phyloP scores from a whole-genome alignment of 2,329 filamentous ascomycete genomes.

The Westerdykella aurantiaca region DNA sequence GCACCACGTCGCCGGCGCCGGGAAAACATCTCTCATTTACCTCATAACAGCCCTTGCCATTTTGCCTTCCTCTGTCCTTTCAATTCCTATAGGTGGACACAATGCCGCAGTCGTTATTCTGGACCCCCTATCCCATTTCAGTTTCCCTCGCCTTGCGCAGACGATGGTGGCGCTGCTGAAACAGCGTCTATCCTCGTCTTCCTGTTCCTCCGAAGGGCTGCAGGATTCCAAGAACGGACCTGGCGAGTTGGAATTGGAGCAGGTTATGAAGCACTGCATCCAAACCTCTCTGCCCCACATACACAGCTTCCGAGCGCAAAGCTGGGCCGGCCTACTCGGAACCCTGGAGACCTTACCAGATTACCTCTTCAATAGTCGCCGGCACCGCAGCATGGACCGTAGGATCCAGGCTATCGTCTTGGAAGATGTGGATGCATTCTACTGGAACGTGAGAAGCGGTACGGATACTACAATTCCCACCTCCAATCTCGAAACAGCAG shows the following conservation, averaged over 20 bases:
- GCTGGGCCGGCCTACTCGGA: slow-evolving; percentile 45
- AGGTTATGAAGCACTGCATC: slow-evolving; percentile 24
- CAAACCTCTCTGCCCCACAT: slow-evolving; percentile 47
- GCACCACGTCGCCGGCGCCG: slow-evolving; percentile 41
- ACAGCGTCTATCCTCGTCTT: slow-evolving; percentile 12
- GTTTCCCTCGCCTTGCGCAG: slow-evolving; percentile 43
- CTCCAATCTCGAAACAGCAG: too few relatives aligned
- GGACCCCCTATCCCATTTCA: slow-evolving; percentile 53
- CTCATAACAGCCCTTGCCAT: slow-evolving; percentile 48
- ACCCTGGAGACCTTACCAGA: slow-evolving; percentile 44
- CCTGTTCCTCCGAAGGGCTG: not conserved
- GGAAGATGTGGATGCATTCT: slow-evolving; percentile 52
- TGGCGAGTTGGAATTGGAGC: not conserved
- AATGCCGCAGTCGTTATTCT: slow-evolving; percentile 49
- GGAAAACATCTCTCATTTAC: slow-evolving; percentile 57
- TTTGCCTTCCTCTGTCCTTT: slow-evolving; percentile 38
- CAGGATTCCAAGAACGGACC: not conserved
- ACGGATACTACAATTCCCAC: slow-evolving; percentile 2
- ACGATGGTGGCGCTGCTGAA: slow-evolving; percentile 24
- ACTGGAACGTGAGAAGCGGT: slow-evolving; percentile 47
- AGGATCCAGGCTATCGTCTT: slow-evolving; percentile 48
- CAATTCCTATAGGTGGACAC: slow-evolving; percentile 38
- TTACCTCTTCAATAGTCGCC: slow-evolving; percentile 45
- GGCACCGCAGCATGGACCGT: slow-evolving; percentile 45
- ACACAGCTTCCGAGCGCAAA: slow-evolving; percentile 54